Conservation (phyloP, 768 basidiomycete genomes). For the Antrodiella citrinella region DNA sequence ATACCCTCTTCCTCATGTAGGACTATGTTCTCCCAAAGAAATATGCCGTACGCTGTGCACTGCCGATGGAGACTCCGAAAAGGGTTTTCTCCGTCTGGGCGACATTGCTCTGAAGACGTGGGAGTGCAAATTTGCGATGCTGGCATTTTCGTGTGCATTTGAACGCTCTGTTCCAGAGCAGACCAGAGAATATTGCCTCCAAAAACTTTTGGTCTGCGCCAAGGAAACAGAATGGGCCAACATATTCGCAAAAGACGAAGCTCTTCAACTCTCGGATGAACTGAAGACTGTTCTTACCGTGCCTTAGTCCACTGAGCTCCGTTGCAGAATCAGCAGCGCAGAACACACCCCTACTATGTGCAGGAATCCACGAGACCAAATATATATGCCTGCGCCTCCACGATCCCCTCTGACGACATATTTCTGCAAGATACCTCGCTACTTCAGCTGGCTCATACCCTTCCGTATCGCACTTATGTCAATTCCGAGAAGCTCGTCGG, state of each 20-base stretch:
- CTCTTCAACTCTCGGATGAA: slow-evolving; percentile 28
- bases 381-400: slow-evolving; percentile 27
- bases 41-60: slow-evolving; percentile 26
- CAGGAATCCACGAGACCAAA: slow-evolving; percentile 32
- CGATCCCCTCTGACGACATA: slow-evolving; percentile 10
- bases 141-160: slow-evolving; percentile 43
- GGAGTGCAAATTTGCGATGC: slow-evolving; percentile 43
- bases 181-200: slow-evolving; percentile 31
- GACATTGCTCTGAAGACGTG: slow-evolving; percentile 31
- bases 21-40: slow-evolving; percentile 27
- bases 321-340: slow-evolving; percentile 25
- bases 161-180: slow-evolving; percentile 26
- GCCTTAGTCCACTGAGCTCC: slow-evolving; percentile 35
- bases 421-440: slow-evolving; percentile 39
- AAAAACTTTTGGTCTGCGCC: slow-evolving; percentile 37
- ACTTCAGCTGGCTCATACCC: slow-evolving; percentile 58
- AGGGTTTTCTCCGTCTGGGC: slow-evolving; percentile 43
- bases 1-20: slow-evolving; percentile 33
- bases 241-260: slow-evolving; percentile 35
- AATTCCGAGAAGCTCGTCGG: slow-evolving; percentile 41
- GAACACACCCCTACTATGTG: slow-evolving; percentile 30
- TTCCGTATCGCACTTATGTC: slow-evolving; percentile 55
- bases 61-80: slow-evolving; percentile 27
- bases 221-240: slow-evolving; percentile 45
- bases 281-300: slow-evolving; percentile 24